Conservation (phyloP, 2,329 filamentous ascomycete species). For the Tolypocladium amazonense region DNA sequence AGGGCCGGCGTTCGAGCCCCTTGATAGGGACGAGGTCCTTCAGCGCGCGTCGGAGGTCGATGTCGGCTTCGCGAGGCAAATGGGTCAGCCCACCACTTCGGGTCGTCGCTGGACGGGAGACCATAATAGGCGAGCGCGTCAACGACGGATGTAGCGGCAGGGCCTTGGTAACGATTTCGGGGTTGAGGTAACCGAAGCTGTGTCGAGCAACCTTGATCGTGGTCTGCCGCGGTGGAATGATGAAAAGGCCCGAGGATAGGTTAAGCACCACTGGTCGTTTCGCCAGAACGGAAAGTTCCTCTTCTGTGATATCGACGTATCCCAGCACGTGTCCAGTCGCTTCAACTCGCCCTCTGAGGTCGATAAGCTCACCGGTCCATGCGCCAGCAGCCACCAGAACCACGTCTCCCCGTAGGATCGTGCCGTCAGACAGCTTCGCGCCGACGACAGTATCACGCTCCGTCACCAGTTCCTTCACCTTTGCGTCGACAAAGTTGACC, state of each 20-base stretch:
- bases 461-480: slow-evolving; percentile 31
- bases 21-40: slow-evolving; percentile 47
- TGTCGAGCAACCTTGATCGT: slow-evolving; percentile 63
- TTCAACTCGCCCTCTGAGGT: slow-evolving; percentile 64
- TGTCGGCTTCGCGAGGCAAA: slow-evolving; percentile 50
- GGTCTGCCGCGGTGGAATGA: slow-evolving; percentile 54
- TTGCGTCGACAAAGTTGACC: slow-evolving; percentile 43
- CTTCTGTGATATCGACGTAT: slow-evolving; percentile 63
- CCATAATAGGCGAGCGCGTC: slow-evolving; percentile 17
- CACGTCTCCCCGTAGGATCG: slow-evolving; percentile 49
- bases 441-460: slow-evolving; percentile 39
- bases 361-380: slow-evolving; percentile 71
- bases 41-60: slow-evolving; percentile 50
- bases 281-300: slow-evolving; percentile 56
- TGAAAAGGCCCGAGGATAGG: slow-evolving; percentile 60
- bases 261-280: slow-evolving; percentile 65
- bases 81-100: slow-evolving; percentile 29
- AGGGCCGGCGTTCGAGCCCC: slow-evolving; percentile 46
- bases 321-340: slow-evolving; percentile 75
- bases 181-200: slow-evolving; percentile 56
- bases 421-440: slow-evolving; percentile 26
- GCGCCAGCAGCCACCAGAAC: slow-evolving; percentile 77
- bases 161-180: slow-evolving; percentile 23
- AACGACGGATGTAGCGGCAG: slow-evolving; percentile 18
- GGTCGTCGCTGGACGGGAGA: slow-evolving; percentile 24